Evolutionary conservation across 1,284 basidiomycete genomes (phyloP).

Genomic region (Thelephora terrestris): DNA sequence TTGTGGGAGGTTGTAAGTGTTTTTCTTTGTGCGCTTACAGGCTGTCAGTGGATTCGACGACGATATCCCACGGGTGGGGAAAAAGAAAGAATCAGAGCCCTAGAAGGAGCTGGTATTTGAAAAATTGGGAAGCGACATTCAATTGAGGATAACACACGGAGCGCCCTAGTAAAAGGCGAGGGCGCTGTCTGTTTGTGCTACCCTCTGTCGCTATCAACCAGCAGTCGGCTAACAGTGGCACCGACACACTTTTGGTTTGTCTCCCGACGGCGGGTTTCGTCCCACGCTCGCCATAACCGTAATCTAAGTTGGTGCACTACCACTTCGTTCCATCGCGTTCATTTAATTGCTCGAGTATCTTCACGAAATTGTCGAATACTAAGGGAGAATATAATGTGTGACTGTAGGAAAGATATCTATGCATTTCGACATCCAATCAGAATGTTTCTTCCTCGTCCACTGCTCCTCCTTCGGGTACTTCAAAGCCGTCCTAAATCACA

Average conservation of each 20-base stretch:
- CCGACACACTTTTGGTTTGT: neutral
- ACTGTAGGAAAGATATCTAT: too few relatives aligned
- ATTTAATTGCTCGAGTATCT: too few relatives aligned
- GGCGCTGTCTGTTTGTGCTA: conserved; percentile 49
- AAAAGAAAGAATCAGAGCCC: conserved; percentile 19
- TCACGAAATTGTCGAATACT: too few relatives aligned
- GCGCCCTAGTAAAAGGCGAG: conserved; percentile 66
- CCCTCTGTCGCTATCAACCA: conserved; percentile 34
- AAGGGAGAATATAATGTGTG: too few relatives aligned
- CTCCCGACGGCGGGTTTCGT: neutral
- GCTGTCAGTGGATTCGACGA: neutral
- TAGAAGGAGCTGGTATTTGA: conserved; percentile 34
- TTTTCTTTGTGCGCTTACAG: too few relatives aligned
- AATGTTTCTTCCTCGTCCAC: conserved; percentile 24
- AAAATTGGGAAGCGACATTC: conserved; percentile 48
- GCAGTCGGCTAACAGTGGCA: neutral
- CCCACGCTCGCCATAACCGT: neutral
- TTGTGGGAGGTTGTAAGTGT: too few relatives aligned
- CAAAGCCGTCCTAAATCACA: conserved; percentile 21
- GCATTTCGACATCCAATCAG: conserved; percentile 3
- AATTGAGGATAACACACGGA: conserved; percentile 43
- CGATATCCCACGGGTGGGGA: too few relatives aligned
- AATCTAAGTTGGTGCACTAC: too few relatives aligned
- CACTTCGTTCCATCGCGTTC: too few relatives aligned
- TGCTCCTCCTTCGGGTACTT: conserved; percentile 20